Percentiles rank a stretch among this genome's conserved stretches.
Conservation (phyloP, 2,329 filamentous ascomycete genomes). For the Cryphonectria nitschkei region DNA sequence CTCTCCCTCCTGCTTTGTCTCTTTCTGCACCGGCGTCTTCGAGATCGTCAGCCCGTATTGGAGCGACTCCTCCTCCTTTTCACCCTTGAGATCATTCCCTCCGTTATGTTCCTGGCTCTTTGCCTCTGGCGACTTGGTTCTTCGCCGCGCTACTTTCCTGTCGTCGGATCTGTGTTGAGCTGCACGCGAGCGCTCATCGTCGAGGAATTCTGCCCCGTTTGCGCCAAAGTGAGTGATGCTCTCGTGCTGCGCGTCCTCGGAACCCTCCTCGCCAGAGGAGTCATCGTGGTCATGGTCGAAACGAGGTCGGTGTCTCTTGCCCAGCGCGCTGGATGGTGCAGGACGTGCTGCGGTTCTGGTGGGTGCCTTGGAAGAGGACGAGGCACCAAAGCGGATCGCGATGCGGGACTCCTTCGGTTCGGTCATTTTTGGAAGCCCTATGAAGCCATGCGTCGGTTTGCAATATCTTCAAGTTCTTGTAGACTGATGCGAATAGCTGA, state of each 20-base stretch:
- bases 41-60: slow-evolving; percentile 43
- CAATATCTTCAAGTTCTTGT: background rate
- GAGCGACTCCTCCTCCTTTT: slow-evolving; percentile 41
- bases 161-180: slow-evolving; percentile 4
- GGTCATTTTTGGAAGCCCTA: slow-evolving; percentile 39
- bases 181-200: slow-evolving; percentile 9
- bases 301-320: slow-evolving; percentile 52
- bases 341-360: slow-evolving; percentile 37
- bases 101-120: background rate
- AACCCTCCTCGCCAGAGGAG: slow-evolving; percentile 35
- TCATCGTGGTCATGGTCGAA: slow-evolving; percentile 51
- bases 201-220: slow-evolving; percentile 26
- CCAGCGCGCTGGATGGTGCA: slow-evolving; percentile 48
- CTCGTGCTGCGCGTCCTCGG: slow-evolving; percentile 19
- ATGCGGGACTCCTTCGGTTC: slow-evolving; percentile 46
- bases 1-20: slow-evolving; percentile 45
- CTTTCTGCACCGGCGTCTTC: slow-evolving; percentile 35
- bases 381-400: slow-evolving; percentile 52
- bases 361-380: slow-evolving; percentile 32
- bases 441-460: background rate
- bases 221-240: slow-evolving; percentile 28
- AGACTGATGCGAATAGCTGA: background rate
- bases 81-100: slow-evolving; percentile 35
- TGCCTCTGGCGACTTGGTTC: slow-evolving; percentile 8
- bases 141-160: slow-evolving; percentile 13